Evolutionary conservation across 2,329 filamentous ascomycete species (phyloP).

Genomic region (Tricladium varicosporioides): DNA sequence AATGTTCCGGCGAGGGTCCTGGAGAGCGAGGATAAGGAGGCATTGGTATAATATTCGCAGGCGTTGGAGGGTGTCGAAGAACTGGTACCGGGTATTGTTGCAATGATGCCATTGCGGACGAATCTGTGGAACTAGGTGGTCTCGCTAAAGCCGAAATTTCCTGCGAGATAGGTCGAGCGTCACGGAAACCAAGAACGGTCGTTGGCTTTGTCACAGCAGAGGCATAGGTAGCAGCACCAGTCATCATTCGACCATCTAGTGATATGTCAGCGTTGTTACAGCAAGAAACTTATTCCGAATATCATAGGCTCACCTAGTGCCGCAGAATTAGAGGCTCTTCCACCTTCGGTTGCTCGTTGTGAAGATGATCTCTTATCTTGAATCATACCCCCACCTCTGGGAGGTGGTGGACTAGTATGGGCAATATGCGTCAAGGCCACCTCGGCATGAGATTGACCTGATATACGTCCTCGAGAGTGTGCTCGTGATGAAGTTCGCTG

Average conservation of each 20-base stretch:
- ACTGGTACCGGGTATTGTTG: conserved; percentile 18
- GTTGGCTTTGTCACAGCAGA: conserved; percentile 25
- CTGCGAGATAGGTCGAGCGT: background rate
- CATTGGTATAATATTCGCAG: conserved; percentile 8
- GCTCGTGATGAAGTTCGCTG: conserved; percentile 14
- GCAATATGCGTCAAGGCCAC: conserved; percentile 43
- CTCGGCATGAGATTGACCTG: conserved; percentile 40
- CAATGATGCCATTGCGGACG: conserved; percentile 22
- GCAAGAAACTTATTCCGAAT: too few species aligned
- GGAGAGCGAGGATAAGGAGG: conserved; percentile 19
- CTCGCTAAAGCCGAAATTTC: too few species aligned
- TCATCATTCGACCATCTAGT: conserved; percentile 11
- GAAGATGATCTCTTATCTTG: conserved; percentile 25
- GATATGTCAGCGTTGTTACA: too few species aligned
- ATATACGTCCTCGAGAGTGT: conserved; percentile 24
- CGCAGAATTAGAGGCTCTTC: conserved; percentile 2
- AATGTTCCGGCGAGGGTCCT: conserved; percentile 3
- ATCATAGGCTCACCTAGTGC: too few species aligned
- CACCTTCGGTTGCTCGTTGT: conserved; percentile 18
- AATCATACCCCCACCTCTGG: conserved; percentile 30
- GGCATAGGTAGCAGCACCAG: conserved; percentile 33
- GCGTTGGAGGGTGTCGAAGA: conserved; percentile 1
- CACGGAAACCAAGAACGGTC: conserved; percentile 14
- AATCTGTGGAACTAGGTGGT: too few species aligned
- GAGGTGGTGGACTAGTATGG: conserved; percentile 36